Conservation (phyloP, 2,329 filamentous ascomycete species). For the Rhinocladiella similis region DNA sequence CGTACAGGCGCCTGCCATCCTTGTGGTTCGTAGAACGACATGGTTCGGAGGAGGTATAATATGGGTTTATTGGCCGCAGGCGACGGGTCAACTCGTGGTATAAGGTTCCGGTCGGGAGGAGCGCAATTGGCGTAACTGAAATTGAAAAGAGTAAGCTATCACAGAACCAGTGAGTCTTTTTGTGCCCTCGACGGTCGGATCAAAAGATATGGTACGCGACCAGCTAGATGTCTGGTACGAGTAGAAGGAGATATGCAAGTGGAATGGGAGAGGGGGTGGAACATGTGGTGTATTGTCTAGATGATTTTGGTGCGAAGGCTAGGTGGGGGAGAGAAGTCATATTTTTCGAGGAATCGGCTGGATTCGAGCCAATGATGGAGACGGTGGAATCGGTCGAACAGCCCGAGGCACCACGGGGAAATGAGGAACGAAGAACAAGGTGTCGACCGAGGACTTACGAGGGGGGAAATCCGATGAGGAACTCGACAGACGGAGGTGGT, state of each 20-base stretch:
- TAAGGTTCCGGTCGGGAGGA: slow-evolving; percentile 1
- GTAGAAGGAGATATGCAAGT: slow-evolving; percentile 15
- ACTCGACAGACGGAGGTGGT: background rate
- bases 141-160: background rate
- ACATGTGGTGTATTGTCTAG: slow-evolving; percentile 19
- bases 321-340: slow-evolving; percentile 26
- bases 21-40: slow-evolving; percentile 71
- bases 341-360: slow-evolving; percentile 26
- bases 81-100: background rate
- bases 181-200: slow-evolving; percentile 5
- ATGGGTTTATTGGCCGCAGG: background rate
- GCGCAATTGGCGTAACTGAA: slow-evolving; percentile 1
- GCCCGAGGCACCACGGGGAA: slow-evolving; percentile 19
- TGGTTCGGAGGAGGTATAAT: slow-evolving; percentile 32
- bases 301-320: slow-evolving; percentile 14
- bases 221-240: slow-evolving; percentile 7
- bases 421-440: slow-evolving; percentile 1
- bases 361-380: slow-evolving; percentile 23
- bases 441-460: slow-evolving; percentile 17
- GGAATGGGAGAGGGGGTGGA: slow-evolving; percentile 15
- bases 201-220: slow-evolving; percentile 15
- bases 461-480: slow-evolving; percentile 18
- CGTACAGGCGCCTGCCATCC: slow-evolving; percentile 62
- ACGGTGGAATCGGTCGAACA: slow-evolving; percentile 17
- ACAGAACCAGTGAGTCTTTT: slow-evolving; percentile 11